Base-by-base conservation (phyloP, 768 basidiomycete genomes). In the Lepiota venenata region DNA sequence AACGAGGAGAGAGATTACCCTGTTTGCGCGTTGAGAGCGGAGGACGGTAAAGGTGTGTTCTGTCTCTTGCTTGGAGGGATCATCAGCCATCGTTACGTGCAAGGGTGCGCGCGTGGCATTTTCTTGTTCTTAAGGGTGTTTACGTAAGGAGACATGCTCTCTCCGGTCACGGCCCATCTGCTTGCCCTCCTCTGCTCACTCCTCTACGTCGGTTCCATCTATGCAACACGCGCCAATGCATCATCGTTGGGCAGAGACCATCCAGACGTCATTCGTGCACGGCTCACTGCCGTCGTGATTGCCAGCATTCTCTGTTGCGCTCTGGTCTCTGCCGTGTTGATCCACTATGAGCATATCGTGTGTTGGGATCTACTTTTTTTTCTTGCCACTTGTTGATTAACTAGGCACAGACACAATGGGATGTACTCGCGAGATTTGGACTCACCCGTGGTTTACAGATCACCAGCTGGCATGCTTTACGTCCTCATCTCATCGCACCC, bases 21-120 rank as follows among this genome's bases (percentile, higher is more conserved):
- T 93, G 74, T 98, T 98, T 7, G 83, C 91, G 64, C 95, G 95
- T 61, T 96, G 91, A 2, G 81, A 70, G 63, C 83, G 88, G 35
- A 95, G 75, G 2, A 90, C 82, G 42, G 83, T 85, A 73, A 98
- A 97, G 15, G 92, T 80, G 57, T 88, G 84, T 44, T 91, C 88
- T 0, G 91, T 91, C 70, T 97, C 91, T 64, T 85, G 82, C 65
- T 93, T 96, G 27, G 87, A 84, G 0, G 87, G 87, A 59, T 88
- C 25, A 90, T 25, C 88, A 35, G 81, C 70, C 88, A 90, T 91
- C 37, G 56, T 55, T n/a, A n/a, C n/a, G n/a, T n/a, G n/a, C n/a
- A n/a, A n/a, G n/a, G n/a, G n/a, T n/a, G n/a, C n/a, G n/a, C n/a
- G n/a, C n/a, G n/a, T n/a, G 47, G 58, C 44, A 55, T 53, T 46